Base-by-base conservation (phyloP, 2,329 filamentous ascomycete genomes). In the Pseudocercospora eumusae region DNA sequence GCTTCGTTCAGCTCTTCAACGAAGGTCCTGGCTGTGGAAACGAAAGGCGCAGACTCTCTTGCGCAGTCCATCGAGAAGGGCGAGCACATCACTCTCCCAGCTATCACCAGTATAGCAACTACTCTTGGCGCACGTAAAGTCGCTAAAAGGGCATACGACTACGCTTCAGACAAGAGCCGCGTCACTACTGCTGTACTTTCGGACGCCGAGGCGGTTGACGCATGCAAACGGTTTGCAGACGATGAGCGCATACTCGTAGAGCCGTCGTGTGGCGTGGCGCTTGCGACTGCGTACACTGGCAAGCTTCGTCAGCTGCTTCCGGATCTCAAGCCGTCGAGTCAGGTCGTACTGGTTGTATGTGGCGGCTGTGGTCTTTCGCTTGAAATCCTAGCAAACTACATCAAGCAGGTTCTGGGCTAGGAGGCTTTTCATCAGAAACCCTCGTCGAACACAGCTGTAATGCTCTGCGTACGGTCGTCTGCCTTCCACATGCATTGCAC, bases 221-320 rank as follows among this genome's bases (percentile, higher is more conserved):
- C 88, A 2, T 90, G 88, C 58, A 86, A 89, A 70, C 81, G 85
- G 23, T 87, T 97, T 64, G 88, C 91, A 9, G 90, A 97, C 67
- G 92, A 96, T 64, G 90, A 93, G 69, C 80, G 89, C 25, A 78
- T 93, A 60, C 80, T 96, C 61, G 91, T 96, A 2, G 93, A 98
- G 79, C 81, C 89, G 36, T 87, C 92, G 0, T 97, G 93, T 74
- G 92, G 93, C 0, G 92, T 93, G 5, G 89, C 88, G 57, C 77
- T 96, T 11, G 91, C 88, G 1, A 75, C 85, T 2, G 86, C 82
- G 62, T 92, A 91, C 70, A 84, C 84, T 44, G 86, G 84, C 0
- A 76, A 83, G 44, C 73, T 96, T 70, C 85, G 88, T 36, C n/a
- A 11, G 27, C 56, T 45, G 25, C 45, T 52, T 13, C 82, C 83